phyloP scores from a whole-genome alignment of 768 basidiomycete species.

The Pholiota microspora region DNA sequence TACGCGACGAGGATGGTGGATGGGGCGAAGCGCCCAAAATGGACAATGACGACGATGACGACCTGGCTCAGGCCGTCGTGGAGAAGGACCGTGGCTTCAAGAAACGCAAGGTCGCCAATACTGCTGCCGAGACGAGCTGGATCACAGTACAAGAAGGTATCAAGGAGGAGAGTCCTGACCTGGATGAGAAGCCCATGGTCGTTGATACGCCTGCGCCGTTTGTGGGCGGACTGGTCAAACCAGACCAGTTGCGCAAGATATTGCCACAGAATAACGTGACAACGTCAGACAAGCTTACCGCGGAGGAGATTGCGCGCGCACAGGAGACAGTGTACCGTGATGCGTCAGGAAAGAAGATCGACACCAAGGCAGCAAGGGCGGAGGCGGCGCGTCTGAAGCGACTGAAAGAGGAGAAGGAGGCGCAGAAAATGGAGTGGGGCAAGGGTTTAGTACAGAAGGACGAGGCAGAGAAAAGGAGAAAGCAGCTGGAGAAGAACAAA shows the following conservation, averaged over 20 bases:
- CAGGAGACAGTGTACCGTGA: constrained; percentile 97
- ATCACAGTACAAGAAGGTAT: constrained; percentile 58
- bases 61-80: constrained; percentile 61
- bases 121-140: constrained; percentile 57
- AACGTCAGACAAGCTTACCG: constrained; percentile 36
- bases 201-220: constrained; percentile 45
- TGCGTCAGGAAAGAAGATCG: constrained; percentile 81
- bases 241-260: constrained; percentile 70
- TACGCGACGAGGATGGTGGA: constrained; percentile 70
- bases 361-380: constrained; percentile 79
- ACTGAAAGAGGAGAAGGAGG: constrained; percentile 82
- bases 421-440: constrained; percentile 96
- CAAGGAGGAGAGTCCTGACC: constrained; percentile 49
- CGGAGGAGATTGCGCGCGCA: constrained; percentile 57
- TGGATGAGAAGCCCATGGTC: constrained; percentile 72
- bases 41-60: constrained; percentile 59
- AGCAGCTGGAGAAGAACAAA: constrained; percentile 68
- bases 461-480: constrained; percentile 64
- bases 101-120: constrained; percentile 50
- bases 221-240: constrained; percentile 75
- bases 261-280: constrained; percentile 40
- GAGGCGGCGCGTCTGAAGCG: constrained; percentile 82
- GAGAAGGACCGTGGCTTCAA: constrained; percentile 79
- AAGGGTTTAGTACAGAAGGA: constrained; percentile 91
- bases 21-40: constrained; percentile 51